Conservation (phyloP, 1,284 basidiomycete genomes). For the Thelephora terrestris region DNA sequence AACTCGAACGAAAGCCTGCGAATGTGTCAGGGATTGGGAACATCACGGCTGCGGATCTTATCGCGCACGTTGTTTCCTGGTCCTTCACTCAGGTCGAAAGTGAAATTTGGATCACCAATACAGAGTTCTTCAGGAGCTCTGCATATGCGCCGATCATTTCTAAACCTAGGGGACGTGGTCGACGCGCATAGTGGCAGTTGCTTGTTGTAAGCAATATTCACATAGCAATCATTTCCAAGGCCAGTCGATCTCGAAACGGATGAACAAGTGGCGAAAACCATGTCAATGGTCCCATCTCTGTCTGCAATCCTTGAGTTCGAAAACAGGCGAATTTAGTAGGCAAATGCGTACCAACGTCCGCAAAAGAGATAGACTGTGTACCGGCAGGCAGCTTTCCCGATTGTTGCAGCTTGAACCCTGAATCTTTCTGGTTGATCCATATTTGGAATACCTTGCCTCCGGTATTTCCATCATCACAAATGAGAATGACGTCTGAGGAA, state of each 20-base stretch:
- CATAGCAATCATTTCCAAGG: constrained; percentile 62
- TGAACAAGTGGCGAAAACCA: constrained; percentile 84
- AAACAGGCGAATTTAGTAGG: not conserved
- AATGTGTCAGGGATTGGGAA: not conserved
- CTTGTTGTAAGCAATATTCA: constrained; percentile 92
- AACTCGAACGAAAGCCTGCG: constrained; percentile 58
- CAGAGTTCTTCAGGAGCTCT: constrained; percentile 77
- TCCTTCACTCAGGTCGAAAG: constrained; percentile 56
- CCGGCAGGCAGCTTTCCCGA: constrained; percentile 68
- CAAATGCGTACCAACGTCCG: constrained; percentile 69
- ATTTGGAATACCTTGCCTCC: constrained; percentile 70
- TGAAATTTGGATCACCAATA: constrained; percentile 70
- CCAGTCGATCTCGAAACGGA: constrained; percentile 58
- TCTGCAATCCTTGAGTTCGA: constrained; percentile 36
- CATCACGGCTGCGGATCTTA: not conserved
- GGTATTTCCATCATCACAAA: constrained; percentile 57
- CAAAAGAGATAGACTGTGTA: constrained; percentile 77
- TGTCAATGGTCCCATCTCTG: constrained; percentile 93
- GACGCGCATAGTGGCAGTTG: constrained; percentile 77
- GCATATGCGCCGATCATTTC: constrained; percentile 51
- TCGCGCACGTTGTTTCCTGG: constrained; percentile 48
- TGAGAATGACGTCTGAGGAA: constrained; percentile 73
- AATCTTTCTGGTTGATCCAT: constrained; percentile 78
- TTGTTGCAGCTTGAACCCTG: constrained; percentile 66
- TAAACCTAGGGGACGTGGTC: constrained; percentile 33